A percentile compares a stretch with the other conserved stretches of the same genome.
These are phyloP conservation scores for Daldinia sp. DNA, from an alignment of 2,329 filamentous ascomycete species.

Conservation along the genomic window DNA sequence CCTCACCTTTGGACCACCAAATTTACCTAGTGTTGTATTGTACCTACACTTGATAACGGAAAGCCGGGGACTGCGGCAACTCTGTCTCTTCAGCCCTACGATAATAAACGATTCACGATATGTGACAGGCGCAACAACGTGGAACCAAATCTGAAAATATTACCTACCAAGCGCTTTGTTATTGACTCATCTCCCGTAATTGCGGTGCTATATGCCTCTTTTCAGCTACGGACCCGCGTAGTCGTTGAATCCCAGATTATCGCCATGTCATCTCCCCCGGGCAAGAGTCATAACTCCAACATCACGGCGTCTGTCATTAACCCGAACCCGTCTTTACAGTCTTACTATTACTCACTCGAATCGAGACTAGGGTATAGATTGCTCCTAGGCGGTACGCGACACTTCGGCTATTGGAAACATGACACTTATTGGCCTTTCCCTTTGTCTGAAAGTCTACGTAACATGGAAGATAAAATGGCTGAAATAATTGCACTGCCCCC, in stretches of 20 bases:
- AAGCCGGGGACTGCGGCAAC: not conserved
- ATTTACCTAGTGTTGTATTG: no score
- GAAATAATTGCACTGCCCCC: constrained; percentile 48
- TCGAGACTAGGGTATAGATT: constrained; percentile 54
- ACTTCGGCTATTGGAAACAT: constrained; percentile 59
- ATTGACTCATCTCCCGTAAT: not conserved
- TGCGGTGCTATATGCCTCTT: not conserved
- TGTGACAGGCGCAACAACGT: not conserved
- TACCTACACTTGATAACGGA: not conserved
- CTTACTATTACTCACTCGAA: constrained; percentile 57
- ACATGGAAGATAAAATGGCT: constrained; percentile 60
- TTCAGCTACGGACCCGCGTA: no score
- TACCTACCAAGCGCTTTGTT: not conserved
- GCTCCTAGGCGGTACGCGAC: constrained; percentile 56
- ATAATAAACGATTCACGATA: no score
- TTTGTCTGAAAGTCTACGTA: constrained; percentile 51
- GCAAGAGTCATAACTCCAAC: not conserved
- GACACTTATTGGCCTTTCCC: constrained; percentile 60
- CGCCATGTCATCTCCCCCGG: constrained; percentile 2
- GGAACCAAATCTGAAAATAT: no score
- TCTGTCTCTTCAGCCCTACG: not conserved
- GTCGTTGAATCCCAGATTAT: not conserved
- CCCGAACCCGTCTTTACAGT: constrained; percentile 51
- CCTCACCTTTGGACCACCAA: not conserved
- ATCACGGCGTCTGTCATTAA: constrained; percentile 46